Evolutionary conservation across 495 filamentous ascomycete species (phyloP).

Genomic region (Mycothermus thermophilus): DNA sequence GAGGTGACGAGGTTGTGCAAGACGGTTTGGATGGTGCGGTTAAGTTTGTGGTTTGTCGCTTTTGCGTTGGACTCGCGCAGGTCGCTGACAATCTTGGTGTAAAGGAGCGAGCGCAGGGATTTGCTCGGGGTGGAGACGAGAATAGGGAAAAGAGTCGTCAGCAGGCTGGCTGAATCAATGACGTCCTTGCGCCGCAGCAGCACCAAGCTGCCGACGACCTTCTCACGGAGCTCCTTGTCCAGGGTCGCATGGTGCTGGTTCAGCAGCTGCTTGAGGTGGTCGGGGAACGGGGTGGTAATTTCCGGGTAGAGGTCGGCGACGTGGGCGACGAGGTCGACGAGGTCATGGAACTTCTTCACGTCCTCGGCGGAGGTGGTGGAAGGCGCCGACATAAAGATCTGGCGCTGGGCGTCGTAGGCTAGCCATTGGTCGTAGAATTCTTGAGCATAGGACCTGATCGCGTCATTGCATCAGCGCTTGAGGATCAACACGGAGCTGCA

Average conservation of each 20-base stretch:
- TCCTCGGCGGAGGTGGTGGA: slow-evolving; percentile 60
- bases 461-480: no score
- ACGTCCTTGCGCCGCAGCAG: slow-evolving; percentile 82
- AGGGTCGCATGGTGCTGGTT: slow-evolving; percentile 66
- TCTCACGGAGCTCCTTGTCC: slow-evolving; percentile 73
- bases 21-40: slow-evolving; percentile 81
- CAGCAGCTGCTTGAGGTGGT: slow-evolving; percentile 69
- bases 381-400: slow-evolving; percentile 78
- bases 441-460: slow-evolving; percentile 57
- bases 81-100: slow-evolving; percentile 83
- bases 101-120: slow-evolving; percentile 66
- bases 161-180: slow-evolving; percentile 64
- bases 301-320: slow-evolving; percentile 86
- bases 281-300: slow-evolving; percentile 59
- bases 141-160: slow-evolving; percentile 86
- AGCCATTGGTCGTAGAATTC: slow-evolving; percentile 82
- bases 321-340: slow-evolving; percentile 74
- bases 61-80: slow-evolving; percentile 74
- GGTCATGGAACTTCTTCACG: slow-evolving; percentile 64
- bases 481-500: no score
- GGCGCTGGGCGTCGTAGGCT: slow-evolving; percentile 79
- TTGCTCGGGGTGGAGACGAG: slow-evolving; percentile 69
- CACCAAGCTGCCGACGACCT: slow-evolving; percentile 82
- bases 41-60: slow-evolving; percentile 76
- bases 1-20: slow-evolving; percentile 80